Percentiles rank a stretch among this genome's conserved stretches.
These are phyloP conservation scores for Coleophoma eucalyptorum DNA, from an alignment of 2,329 filamentous ascomycete species.

Conservation along the genomic window DNA sequence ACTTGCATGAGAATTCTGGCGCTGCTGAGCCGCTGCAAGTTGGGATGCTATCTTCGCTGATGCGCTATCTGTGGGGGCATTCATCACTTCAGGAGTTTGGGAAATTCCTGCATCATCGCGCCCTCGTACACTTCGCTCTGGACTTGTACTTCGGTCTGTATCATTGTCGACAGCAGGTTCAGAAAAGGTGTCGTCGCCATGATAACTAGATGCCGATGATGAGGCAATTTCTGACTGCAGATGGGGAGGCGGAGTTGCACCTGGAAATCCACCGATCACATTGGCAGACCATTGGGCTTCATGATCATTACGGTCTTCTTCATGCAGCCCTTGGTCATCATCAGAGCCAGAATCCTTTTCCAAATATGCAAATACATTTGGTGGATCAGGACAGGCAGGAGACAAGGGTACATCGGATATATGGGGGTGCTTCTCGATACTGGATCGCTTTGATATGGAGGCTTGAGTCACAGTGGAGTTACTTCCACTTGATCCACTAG, in stretches of 20 bases:
- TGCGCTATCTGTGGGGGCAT: slow-evolving; percentile 12
- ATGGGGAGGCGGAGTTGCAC: slow-evolving; percentile 6
- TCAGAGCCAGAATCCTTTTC: slow-evolving; percentile 5
- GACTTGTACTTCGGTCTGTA: slow-evolving; percentile 41
- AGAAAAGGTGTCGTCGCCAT: slow-evolving; percentile 29
- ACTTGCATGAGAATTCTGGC: slow-evolving; percentile 19
- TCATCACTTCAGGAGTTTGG: slow-evolving; percentile 1
- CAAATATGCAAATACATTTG: slow-evolving; percentile 23
- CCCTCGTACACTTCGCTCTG: slow-evolving; percentile 35
- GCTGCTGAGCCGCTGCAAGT: slow-evolving; percentile 24
- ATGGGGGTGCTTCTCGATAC: slow-evolving; percentile 12
- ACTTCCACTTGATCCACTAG: slow-evolving; percentile 36
- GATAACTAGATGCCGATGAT: slow-evolving; percentile 26
- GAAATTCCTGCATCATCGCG: slow-evolving; percentile 11
- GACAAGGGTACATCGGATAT: slow-evolving; percentile 17
- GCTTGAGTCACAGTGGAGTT: slow-evolving; percentile 35
- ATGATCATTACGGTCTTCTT: slow-evolving; percentile 4
- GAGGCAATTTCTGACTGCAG: slow-evolving; percentile 21
- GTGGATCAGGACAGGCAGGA: slow-evolving; percentile 24
- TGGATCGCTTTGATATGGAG: slow-evolving; percentile 21
- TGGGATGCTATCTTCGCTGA: slow-evolving; percentile 24
- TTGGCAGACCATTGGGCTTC: slow-evolving; percentile 12
- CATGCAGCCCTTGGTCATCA: slow-evolving; percentile 2
- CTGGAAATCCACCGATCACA: slow-evolving; percentile 4
- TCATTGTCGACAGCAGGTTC: slow-evolving; percentile 31